Base-by-base conservation (phyloP, 192 early-diverging fungal genomes). In the Funneliformis geosporum region DNA sequence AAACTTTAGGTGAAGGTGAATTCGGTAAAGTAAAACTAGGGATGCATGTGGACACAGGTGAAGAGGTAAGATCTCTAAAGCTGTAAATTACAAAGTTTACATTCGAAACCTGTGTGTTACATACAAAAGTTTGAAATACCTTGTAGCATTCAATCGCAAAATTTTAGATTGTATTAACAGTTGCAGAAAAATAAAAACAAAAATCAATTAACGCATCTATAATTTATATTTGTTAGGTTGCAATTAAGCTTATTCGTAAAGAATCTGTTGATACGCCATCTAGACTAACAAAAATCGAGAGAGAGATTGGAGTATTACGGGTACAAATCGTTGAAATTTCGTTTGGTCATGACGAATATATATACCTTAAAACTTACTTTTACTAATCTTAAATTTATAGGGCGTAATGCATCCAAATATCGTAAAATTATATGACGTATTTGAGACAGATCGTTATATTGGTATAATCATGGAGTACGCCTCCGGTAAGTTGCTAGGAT, bases 1-100 rank as follows among this genome's bases (percentile, higher is more conserved):
- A 99, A 86, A 98, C 96, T 28, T 89, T 99, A 12, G 96, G 96
- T 73, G 96, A 98, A 86, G 97, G 96, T 69, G 97, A 99, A 88
- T 98, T 98, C 87, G 96, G 95, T 75, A 97, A 99, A 85, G 96
- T 98, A 77, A 99, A 99, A 86, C 89, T 98, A 16, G 96, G 94
- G 4, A 90, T 94, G 80, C 95, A 99, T 80, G 87, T 88, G 60
- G 89, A 93, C 39, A 86, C 91, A 39, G 88, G 88, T 27, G 88
- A 91, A 79, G 93, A 94, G 87, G 89, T 89, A 84, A 83, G 79
- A 75, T 75, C 46, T 25, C 7, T 18, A 27, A 61, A 33, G 33
- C 33, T 2, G 2, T 33, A 2, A 33, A 33, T 33, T 18, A 27
- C 14, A 8, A 50, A 50, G 8, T 47, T n/a, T n/a, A n/a, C n/a